Conservation (phyloP, 2,329 filamentous ascomycete species). For the Hirsutella rhossiliensis region DNA sequence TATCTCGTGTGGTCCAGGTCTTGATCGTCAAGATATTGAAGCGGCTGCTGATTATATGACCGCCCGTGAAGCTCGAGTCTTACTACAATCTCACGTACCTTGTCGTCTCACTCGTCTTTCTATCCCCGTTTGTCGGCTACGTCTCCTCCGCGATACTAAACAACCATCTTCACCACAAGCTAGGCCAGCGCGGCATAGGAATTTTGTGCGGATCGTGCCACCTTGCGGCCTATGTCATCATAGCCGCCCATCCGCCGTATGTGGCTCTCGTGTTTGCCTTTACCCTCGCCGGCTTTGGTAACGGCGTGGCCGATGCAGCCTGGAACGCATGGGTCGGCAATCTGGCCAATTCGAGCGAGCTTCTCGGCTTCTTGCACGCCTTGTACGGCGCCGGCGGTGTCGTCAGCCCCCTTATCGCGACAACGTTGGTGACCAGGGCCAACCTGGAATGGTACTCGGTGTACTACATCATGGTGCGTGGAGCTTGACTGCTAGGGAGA, state of each 20-base stretch:
- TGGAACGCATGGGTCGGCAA: conserved; percentile 43
- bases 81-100: conserved; percentile 48
- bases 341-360: conserved; percentile 49
- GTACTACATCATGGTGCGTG: conserved; percentile 55
- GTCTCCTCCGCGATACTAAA: conserved; percentile 48
- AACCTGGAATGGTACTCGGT: conserved; percentile 52
- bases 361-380: conserved; percentile 53
- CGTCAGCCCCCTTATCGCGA: conserved; percentile 52
- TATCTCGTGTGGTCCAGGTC: not conserved
- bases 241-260: conserved; percentile 52
- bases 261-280: conserved; percentile 45
- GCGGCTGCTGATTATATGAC: not conserved
- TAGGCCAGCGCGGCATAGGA: conserved; percentile 56
- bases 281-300: conserved; percentile 53
- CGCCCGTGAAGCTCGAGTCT: conserved; percentile 37
- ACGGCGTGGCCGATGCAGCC: conserved; percentile 45
- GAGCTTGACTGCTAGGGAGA: too few species aligned
- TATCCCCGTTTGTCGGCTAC: conserved; percentile 53
- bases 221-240: conserved; percentile 46
- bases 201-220: conserved; percentile 49
- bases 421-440: conserved; percentile 50
- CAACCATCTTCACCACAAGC: conserved; percentile 43
- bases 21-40: not conserved
- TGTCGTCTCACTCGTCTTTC: conserved; percentile 49
- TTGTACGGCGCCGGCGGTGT: conserved; percentile 56